Base-by-base conservation (phyloP, 371 early-diverging fungal genomes). In the Apophysomyces trapeziformis region DNA sequence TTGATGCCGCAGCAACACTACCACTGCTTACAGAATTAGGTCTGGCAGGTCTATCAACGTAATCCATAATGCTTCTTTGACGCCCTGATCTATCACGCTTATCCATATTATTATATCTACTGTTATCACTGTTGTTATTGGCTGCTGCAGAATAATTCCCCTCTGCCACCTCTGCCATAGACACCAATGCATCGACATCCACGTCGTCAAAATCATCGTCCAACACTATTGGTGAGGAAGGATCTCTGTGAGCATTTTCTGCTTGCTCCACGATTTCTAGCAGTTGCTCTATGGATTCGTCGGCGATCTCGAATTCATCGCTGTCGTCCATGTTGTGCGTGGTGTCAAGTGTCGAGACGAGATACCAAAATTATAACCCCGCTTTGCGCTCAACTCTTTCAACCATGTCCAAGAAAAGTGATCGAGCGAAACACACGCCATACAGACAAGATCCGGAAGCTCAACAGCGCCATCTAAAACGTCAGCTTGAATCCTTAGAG, bases 401-500 rank as follows among this genome's bases (percentile, higher is more conserved):
- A 7, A 50, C 32, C 8, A 50, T 50, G 54, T 50, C 16, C 54
- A 70, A 72, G 67, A 71, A 68, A 63, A 71, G 54, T 11, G 47
- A 76, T 57, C 50, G 71, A 65, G 57, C 67, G 26, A 73, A 71
- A 63, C 45, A 50, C n/a, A 63, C 50, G 7, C 64, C 68, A 26
- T 38, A 35, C 54, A 5, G 56, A 63, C 67, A 70, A 32, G 78
- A 83, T 75, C 76, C 76, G 16, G 79, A 77, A 68, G 74, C 70
- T 35, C 81, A 79, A 50, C 61, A 72, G 64, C 79, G 78, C 5
- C 85, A 86, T 64, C 60, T 85, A n/a, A 73, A 76, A 65, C 75
- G 85, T 43, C 89, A 85, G 57, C 73, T 90, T 1, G 90, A 88
- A 57, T 86, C 88, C 8, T 68, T 90, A 5, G 87, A 90, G 58